These are phyloP conservation scores for Berberis vulgaris DNA, from an alignment of 164 flowering plant genomes.

Conservation along the genomic window DNA sequence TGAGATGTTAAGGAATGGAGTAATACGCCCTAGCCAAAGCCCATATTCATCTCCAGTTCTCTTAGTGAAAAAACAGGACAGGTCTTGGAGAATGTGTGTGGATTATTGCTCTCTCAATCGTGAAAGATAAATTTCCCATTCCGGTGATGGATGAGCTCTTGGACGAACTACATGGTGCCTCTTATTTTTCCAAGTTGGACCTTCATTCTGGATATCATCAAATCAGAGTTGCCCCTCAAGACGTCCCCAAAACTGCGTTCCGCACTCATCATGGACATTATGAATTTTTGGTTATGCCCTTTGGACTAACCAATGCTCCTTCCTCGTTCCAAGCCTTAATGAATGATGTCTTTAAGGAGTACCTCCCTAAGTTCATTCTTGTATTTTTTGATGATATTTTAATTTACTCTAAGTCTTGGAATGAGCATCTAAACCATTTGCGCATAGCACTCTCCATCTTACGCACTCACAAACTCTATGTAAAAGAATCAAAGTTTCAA, in stretches of 20 bases:
- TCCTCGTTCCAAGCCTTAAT: too few relatives aligned
- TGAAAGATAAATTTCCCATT: too few relatives aligned
- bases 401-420: too few relatives aligned
- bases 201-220: too few relatives aligned
- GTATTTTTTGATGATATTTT: not conserved
- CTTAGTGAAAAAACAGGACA: not conserved
- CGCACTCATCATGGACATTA: not conserved
- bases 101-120: not conserved
- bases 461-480: not conserved
- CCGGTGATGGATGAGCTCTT: too few relatives aligned
- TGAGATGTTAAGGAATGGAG: not conserved
- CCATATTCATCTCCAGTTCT: not conserved
- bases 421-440: not conserved
- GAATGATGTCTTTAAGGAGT: too few relatives aligned
- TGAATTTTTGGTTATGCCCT: too few relatives aligned
- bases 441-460: not conserved
- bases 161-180: too few relatives aligned
- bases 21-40: not conserved
- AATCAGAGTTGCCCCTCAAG: not conserved
- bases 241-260: not conserved
- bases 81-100: not conserved
- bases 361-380: too few relatives aligned
- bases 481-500: not conserved
- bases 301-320: too few relatives aligned
- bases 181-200: too few relatives aligned